These are phyloP conservation scores for Begonia loranthoides DNA, from an alignment of 306 rosid species.

Conservation along the genomic window DNA sequence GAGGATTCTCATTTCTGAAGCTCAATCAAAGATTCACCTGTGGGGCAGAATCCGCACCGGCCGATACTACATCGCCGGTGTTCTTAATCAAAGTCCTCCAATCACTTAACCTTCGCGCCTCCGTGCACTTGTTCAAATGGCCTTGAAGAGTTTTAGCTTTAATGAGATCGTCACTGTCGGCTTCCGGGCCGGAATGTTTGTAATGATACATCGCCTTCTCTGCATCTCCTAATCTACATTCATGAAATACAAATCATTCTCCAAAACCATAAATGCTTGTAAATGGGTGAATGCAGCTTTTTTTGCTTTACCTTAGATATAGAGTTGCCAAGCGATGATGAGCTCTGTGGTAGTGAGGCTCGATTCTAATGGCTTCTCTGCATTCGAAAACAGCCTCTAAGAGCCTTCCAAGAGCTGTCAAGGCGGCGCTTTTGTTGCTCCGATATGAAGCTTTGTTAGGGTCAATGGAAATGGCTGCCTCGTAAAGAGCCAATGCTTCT, in stretches of 20 bases:
- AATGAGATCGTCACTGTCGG: constrained; percentile 54
- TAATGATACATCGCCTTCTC: constrained; percentile 67
- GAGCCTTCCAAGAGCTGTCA: constrained; percentile 63
- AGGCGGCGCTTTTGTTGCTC: constrained; percentile 81
- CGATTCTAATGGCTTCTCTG: constrained; percentile 75
- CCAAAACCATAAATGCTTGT: too few relatives aligned
- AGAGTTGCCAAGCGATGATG: constrained; percentile 72
- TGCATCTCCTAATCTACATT: constrained; percentile 58
- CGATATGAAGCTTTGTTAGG: constrained; percentile 74
- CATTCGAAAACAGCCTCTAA: constrained; percentile 87
- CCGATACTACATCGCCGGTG: constrained; percentile 22
- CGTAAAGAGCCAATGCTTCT: constrained; percentile 76
- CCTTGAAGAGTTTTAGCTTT: constrained; percentile 48
- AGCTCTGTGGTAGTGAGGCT: constrained; percentile 74
- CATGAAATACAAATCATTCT: too few relatives aligned
- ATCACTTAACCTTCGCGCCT: constrained; percentile 64
- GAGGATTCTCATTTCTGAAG: too few relatives aligned
- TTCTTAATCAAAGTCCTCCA: constrained; percentile 57
- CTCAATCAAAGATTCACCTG: constrained; percentile 23
- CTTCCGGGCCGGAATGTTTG: constrained; percentile 71
- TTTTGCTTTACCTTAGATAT: constrained; percentile 38
- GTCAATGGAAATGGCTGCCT: constrained; percentile 74
- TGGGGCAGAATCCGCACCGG: constrained; percentile 81
- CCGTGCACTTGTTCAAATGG: constrained; percentile 51
- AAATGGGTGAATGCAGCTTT: neutral